Base-by-base conservation (phyloP, 495 filamentous ascomycete genomes). In the Talaromyces thailandensis region DNA sequence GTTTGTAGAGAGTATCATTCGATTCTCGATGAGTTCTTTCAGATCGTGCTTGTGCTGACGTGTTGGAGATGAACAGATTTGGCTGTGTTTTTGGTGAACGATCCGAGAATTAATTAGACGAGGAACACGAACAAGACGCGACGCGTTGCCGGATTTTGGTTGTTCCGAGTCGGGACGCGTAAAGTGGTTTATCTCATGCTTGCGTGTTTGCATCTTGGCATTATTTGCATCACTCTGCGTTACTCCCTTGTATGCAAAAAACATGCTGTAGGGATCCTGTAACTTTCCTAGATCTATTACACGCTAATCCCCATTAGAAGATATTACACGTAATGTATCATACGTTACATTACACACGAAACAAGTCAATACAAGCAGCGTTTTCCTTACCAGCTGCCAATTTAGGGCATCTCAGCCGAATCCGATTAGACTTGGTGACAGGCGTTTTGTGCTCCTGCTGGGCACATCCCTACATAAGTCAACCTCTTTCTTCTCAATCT, bases 181-280 rank as follows among this genome's bases (percentile, higher is more conserved):
- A 69, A 76, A 75, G 71, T 76, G 71, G 65, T 75, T 77, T 75
- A 61, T 58, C 12, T 60, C n/a, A 5, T 24, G 35, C 23, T 2
- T 9, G 3, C 12, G n/a, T 28, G 29, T 57, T 57, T 57, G 55
- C 28, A 12, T 4, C 35, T 57, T 57, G 35, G 55, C 28, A 12
- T 4, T 57, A 16, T 57, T 57, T 57, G 51, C 43, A 48, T 48
- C 43, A n/a, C 9, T 18, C 1, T 21, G 43, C 21, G 21, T 21
- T 18, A n/a, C 21, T 8, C 43, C 1, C 1, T 4, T 7, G 43
- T 48, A 21, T 48, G 43, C 43, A 48, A 48, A 43, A 48, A 18
- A 48, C 43, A 23, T 1, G 18, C 8, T 48, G n/a, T 7, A n/a
- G 5, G n/a, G 9, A 18, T 3, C 16, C 14, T 18, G 43, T 48